Evolutionary conservation across 176 grass and related monocot genomes (phyloP).

Genomic region (Cenchrus purpureus): DNA sequence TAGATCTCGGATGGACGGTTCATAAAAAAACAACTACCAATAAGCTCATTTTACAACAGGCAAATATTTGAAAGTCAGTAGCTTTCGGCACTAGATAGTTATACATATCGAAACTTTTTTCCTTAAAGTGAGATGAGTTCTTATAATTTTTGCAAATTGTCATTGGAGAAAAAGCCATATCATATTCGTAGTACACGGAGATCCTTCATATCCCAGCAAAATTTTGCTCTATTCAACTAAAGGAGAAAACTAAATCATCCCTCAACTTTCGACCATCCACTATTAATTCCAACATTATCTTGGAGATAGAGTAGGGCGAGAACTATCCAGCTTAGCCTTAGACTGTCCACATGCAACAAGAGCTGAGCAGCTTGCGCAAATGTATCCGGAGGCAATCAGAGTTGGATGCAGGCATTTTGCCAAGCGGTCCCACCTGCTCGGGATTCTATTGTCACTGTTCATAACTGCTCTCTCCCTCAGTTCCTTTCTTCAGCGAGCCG

Average conservation of each 20-base stretch:
- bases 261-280: background rate
- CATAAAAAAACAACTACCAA: no score
- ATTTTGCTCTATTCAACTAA: slow-evolving; percentile 19
- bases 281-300: slow-evolving; percentile 9
- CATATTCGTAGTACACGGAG: background rate
- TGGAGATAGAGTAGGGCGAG: background rate
- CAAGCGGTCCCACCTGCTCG: no score
- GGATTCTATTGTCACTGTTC: no score
- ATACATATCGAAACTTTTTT: background rate
- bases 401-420: no score
- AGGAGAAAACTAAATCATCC: background rate
- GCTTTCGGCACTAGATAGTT: background rate
- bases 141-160: background rate
- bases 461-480: no score
- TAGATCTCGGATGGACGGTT: no score
- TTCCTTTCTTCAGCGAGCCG: no score
- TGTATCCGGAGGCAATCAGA: no score
- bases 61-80: background rate
- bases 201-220: background rate
- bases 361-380: no score
- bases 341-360: no score
- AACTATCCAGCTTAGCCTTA: no score
- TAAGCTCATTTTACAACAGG: background rate
- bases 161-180: background rate
- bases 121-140: slow-evolving; percentile 18